phyloP scores from a whole-genome alignment of 345 rosid species.

The Moricandia moricandioides region DNA sequence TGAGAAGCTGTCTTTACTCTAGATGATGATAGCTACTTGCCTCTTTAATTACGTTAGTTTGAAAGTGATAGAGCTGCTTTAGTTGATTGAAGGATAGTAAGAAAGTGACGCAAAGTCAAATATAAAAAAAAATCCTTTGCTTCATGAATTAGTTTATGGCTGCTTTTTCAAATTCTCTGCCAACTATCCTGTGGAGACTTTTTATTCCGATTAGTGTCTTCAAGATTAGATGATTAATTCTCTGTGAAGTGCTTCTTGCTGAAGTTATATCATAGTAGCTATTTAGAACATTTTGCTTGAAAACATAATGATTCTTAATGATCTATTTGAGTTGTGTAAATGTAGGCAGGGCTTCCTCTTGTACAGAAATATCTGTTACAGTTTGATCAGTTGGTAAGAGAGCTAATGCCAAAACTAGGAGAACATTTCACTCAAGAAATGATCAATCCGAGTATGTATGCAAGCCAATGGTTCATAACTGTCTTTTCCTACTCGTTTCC shows the following conservation, averaged over 20 bases:
- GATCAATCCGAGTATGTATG: conserved; percentile 99
- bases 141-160: conserved; percentile 23
- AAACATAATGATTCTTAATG: background rate
- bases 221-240: background rate
- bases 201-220: background rate
- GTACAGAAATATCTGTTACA: conserved; percentile 86
- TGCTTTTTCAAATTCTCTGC: conserved; percentile 20
- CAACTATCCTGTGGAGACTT: background rate
- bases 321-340: background rate
- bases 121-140: conserved; percentile 14
- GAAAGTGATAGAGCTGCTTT: conserved; percentile 17
- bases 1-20: background rate
- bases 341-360: conserved; percentile 88
- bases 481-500: conserved; percentile 95
- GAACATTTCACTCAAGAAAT: conserved; percentile 81
- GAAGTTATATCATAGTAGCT: too few species aligned
- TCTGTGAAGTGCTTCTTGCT: background rate
- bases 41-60: conserved; percentile 24
- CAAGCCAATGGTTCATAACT: conserved; percentile 98
- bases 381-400: conserved; percentile 72
- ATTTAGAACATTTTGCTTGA: too few species aligned
- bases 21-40: conserved; percentile 26
- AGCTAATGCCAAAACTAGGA: conserved; percentile 85
- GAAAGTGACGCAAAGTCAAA: conserved; percentile 22
- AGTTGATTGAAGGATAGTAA: background rate